phyloP scores from a whole-genome alignment of 2,329 filamentous ascomycete species.

The Aspergillus felis region DNA sequence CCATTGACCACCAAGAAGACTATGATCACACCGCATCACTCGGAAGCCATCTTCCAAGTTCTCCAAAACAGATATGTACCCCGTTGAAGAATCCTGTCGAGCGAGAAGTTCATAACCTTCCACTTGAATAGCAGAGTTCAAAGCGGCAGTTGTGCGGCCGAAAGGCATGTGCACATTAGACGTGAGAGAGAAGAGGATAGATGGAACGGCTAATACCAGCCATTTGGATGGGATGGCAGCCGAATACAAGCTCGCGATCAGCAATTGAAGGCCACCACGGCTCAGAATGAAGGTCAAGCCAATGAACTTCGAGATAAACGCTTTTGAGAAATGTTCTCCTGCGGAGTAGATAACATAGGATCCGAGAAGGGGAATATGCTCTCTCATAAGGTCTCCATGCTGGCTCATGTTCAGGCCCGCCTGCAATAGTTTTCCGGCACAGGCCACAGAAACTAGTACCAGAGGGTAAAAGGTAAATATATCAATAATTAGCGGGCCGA shows the following conservation, averaged over 20 bases:
- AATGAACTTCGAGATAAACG: slow-evolving; percentile 48
- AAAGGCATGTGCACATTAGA: slow-evolving; percentile 72
- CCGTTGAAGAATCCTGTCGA: slow-evolving; percentile 79
- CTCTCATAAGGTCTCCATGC: slow-evolving; percentile 55
- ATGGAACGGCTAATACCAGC: slow-evolving; percentile 65
- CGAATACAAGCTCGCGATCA: slow-evolving; percentile 63
- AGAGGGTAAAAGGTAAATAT: slow-evolving; percentile 67
- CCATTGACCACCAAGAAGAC: slow-evolving; percentile 91
- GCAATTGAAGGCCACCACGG: slow-evolving; percentile 66
- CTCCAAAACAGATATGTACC: slow-evolving; percentile 88
- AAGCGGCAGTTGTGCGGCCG: slow-evolving; percentile 53
- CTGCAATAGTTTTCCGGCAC: slow-evolving; percentile 63
- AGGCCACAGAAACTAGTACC: slow-evolving; percentile 59
- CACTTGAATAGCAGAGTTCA: slow-evolving; percentile 63
- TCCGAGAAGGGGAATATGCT: slow-evolving; percentile 62
- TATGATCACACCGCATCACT: slow-evolving; percentile 89
- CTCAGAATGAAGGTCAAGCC: slow-evolving; percentile 64
- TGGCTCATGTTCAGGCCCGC: slow-evolving; percentile 51
- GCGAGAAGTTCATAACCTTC: slow-evolving; percentile 74
- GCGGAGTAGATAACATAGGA: slow-evolving; percentile 63
- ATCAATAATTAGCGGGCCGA: slow-evolving; percentile 75
- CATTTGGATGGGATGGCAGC: slow-evolving; percentile 65
- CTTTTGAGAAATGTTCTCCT: slow-evolving; percentile 39
- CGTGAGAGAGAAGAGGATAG: slow-evolving; percentile 59
- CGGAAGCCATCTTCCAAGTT: slow-evolving; percentile 67